These are phyloP conservation scores for Cutaneotrichosporon sp. DNA, from an alignment of 1,284 basidiomycete species.

Conservation along the genomic window DNA sequence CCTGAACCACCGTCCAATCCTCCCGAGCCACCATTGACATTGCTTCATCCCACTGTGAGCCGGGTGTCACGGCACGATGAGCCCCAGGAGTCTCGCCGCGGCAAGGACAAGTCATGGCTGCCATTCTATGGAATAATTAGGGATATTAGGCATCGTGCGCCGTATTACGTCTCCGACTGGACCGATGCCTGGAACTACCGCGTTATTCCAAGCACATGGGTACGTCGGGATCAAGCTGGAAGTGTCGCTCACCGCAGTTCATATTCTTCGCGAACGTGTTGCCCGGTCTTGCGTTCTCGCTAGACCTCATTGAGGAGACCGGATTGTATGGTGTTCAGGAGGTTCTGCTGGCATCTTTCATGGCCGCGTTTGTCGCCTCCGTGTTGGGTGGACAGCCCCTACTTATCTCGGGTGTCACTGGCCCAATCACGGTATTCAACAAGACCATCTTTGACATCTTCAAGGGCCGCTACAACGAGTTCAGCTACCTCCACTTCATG, in stretches of 20 bases:
- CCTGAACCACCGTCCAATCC: slow-evolving; percentile 28
- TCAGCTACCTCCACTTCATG: slow-evolving; percentile 74
- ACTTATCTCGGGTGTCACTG: slow-evolving; percentile 91
- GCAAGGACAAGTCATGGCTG: slow-evolving; percentile 4
- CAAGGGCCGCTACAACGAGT: slow-evolving; percentile 38
- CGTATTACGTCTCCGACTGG: slow-evolving; percentile 83
- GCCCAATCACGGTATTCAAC: slow-evolving; percentile 85
- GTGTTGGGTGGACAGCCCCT: slow-evolving; percentile 86
- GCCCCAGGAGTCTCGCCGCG: too few species aligned
- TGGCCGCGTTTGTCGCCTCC: slow-evolving; percentile 88
- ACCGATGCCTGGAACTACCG: slow-evolving; percentile 82
- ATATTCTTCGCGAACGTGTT: slow-evolving; percentile 57
- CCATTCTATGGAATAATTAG: slow-evolving; percentile 60
- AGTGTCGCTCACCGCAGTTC: slow-evolving; percentile 22
- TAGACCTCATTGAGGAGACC: slow-evolving; percentile 87
- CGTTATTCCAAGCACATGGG: slow-evolving; percentile 47
- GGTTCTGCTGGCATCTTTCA: slow-evolving; percentile 61
- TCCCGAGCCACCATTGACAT: slow-evolving; percentile 37
- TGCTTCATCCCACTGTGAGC: slow-evolving; percentile 27
- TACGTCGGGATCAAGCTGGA: slow-evolving; percentile 46
- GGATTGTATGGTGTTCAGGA: slow-evolving; percentile 86
- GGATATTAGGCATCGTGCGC: slow-evolving; percentile 70
- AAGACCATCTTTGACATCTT: slow-evolving; percentile 83
- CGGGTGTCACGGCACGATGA: slow-evolving; percentile 9
- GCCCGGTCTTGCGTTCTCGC: slow-evolving; percentile 85